Percentiles rank a stretch among this genome's conserved stretches.
phyloP scores from a whole-genome alignment of 176 grass and related monocot species.

The Raddia guianensis region DNA sequence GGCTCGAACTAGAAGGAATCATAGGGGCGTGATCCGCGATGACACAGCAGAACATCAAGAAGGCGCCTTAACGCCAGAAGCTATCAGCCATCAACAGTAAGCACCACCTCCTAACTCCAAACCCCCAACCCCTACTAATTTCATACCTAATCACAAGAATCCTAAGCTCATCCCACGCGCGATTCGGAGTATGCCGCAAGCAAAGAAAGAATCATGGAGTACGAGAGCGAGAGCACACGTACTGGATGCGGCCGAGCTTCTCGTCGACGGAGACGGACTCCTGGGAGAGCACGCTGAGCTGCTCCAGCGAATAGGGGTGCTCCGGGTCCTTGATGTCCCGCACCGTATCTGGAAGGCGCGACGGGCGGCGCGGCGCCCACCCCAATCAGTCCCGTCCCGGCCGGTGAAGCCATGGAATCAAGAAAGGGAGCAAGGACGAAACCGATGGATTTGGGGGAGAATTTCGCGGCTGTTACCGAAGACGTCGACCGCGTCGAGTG shows the following conservation, averaged over 20 bases:
- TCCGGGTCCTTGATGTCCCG: constrained; percentile 99
- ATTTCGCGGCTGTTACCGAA: constrained; percentile 52
- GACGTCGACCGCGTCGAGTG: constrained; percentile 68
- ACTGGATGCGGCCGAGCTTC: constrained; percentile 94
- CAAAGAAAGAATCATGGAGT: neutral
- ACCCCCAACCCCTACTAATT: neutral
- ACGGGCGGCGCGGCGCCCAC: neutral
- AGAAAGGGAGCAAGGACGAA: neutral
- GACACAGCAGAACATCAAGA: neutral
- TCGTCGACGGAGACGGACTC: constrained; percentile 91
- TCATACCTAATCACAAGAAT: neutral
- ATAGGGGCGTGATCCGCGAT: too few relatives aligned
- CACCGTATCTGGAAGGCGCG: constrained; percentile 68
- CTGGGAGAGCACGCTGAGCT: constrained; percentile 96
- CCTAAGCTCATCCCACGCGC: neutral
- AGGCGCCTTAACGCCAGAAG: neutral
- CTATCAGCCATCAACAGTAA: neutral
- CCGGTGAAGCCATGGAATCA: neutral
- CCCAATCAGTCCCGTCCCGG: constrained; percentile 1
- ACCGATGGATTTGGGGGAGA: constrained; percentile 8
- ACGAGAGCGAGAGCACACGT: constrained; percentile 5
- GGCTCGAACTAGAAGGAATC: neutral
- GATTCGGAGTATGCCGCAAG: neutral
- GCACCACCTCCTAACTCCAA: neutral
- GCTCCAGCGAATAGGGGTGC: constrained; percentile 98